These are phyloP conservation scores for Paracamarosporium sp. DNA, from an alignment of 2,329 filamentous ascomycete species.

Conservation along the genomic window DNA sequence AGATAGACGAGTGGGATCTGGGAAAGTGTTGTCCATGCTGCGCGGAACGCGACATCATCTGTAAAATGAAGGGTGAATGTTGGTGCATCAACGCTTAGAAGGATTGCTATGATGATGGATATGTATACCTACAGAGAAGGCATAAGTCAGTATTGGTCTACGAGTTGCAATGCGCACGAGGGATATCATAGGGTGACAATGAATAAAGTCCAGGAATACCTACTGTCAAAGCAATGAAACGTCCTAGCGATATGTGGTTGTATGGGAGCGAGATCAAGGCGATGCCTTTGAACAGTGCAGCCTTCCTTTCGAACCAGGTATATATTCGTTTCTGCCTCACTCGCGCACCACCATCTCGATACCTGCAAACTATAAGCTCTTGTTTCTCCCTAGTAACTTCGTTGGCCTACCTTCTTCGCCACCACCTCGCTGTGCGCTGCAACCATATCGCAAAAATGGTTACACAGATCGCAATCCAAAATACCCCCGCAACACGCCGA, in stretches of 20 bases:
- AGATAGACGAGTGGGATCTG: slow-evolving; percentile 36
- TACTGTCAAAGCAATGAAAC: slow-evolving; percentile 7
- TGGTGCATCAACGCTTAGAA: slow-evolving; percentile 31
- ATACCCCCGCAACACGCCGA: slow-evolving; percentile 18
- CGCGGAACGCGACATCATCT: slow-evolving; percentile 38
- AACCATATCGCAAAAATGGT: slow-evolving; percentile 8
- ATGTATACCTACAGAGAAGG: slow-evolving; percentile 13
- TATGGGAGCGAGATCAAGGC: neutral
- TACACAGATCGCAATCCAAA: slow-evolving; percentile 22
- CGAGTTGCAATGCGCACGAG: slow-evolving; percentile 8
- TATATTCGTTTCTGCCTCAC: neutral
- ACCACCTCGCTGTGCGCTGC: slow-evolving; percentile 12
- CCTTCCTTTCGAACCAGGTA: slow-evolving; percentile 5
- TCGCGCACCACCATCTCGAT: neutral
- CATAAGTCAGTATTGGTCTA: slow-evolving; percentile 1
- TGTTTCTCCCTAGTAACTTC: neutral
- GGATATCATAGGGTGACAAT: neutral
- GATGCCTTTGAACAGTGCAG: neutral
- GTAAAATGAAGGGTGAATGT: slow-evolving; percentile 27
- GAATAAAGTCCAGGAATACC: slow-evolving; percentile 6
- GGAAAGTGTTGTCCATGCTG: slow-evolving; percentile 36
- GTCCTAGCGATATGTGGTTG: neutral
- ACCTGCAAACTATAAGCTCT: neutral
- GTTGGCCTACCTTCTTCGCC: slow-evolving; percentile 16
- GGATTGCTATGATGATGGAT: slow-evolving; percentile 9